Percentiles rank a stretch among this genome's conserved stretches.
Conservation (phyloP, 495 filamentous ascomycete species). For the Neurospora sp. region DNA sequence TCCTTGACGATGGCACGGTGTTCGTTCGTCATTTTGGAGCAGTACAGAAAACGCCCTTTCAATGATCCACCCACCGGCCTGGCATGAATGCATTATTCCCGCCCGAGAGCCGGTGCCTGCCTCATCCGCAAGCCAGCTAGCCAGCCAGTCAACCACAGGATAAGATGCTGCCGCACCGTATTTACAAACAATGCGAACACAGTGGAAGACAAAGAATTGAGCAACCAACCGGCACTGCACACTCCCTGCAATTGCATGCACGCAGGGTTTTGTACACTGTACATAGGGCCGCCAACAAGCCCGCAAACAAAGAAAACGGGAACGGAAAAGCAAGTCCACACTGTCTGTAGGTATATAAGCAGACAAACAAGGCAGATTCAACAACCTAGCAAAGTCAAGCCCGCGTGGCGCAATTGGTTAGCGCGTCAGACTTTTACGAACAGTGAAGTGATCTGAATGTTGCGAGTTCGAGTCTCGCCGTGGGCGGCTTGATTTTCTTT, state of each 20-base stretch:
- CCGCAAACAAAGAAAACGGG: too few species aligned
- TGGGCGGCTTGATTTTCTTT: constrained; percentile 6
- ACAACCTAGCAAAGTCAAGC: background rate
- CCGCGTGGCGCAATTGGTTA: constrained; percentile 24
- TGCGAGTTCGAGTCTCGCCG: constrained; percentile 27
- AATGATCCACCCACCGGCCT: background rate
- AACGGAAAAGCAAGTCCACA: too few species aligned
- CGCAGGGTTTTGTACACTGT: too few species aligned
- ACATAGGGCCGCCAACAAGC: too few species aligned
- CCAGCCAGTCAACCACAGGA: background rate
- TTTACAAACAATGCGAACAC: background rate
- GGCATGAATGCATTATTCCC: background rate
- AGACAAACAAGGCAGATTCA: background rate
- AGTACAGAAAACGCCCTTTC: background rate
- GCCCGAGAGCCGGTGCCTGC: background rate
- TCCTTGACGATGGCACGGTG: background rate
- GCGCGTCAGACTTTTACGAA: constrained; percentile 23
- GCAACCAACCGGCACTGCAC: background rate
- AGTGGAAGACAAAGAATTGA: background rate
- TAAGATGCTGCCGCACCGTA: background rate
- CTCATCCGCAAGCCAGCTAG: background rate
- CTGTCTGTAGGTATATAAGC: background rate
- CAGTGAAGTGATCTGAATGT: constrained; percentile 17
- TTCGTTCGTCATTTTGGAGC: background rate
- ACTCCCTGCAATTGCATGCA: background rate